Evolutionary conservation across 2,329 filamentous ascomycete species (phyloP).

Genomic region (Fusarium sp.): DNA sequence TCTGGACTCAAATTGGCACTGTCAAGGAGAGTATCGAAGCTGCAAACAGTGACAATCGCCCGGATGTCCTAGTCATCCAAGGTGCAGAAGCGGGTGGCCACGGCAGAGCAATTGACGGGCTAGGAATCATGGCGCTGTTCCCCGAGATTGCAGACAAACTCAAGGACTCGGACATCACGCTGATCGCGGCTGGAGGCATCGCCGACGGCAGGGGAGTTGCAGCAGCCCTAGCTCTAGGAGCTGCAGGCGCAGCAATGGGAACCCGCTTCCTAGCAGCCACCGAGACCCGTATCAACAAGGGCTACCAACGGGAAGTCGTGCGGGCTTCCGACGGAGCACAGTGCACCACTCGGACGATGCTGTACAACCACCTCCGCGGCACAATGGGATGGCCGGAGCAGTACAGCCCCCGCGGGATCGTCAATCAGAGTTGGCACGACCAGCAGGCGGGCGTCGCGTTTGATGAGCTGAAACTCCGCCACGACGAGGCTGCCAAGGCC

Average conservation of each 20-base stretch:
- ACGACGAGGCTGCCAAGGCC: constrained; percentile 49
- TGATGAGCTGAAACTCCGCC: constrained; percentile 57
- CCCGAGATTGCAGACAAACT: constrained; percentile 62
- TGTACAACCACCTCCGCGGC: constrained; percentile 59
- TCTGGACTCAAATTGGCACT: constrained; percentile 66
- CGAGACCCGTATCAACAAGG: constrained; percentile 54
- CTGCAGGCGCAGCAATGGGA: constrained; percentile 69
- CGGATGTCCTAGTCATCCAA: constrained; percentile 65
- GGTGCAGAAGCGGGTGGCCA: constrained; percentile 67
- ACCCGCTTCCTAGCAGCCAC: constrained; percentile 70
- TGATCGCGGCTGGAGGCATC: constrained; percentile 66
- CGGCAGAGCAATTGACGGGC: constrained; percentile 57
- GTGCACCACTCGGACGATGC: constrained; percentile 55
- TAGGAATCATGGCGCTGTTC: constrained; percentile 59
- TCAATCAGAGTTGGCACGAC: constrained; percentile 54
- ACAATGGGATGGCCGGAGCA: constrained; percentile 54
- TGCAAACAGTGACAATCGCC: constrained; percentile 47
- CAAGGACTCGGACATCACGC: constrained; percentile 49
- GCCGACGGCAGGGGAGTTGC: constrained; percentile 63
- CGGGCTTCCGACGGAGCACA: constrained; percentile 54
- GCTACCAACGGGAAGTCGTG: constrained; percentile 58
- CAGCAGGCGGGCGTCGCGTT: constrained; percentile 53
- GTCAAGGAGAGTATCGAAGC: constrained; percentile 60
- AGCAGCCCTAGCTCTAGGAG: constrained; percentile 63
- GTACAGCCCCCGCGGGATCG: constrained; percentile 55